Base-by-base conservation (phyloP, 345 rosid species). In the Ceriops decandra region DNA sequence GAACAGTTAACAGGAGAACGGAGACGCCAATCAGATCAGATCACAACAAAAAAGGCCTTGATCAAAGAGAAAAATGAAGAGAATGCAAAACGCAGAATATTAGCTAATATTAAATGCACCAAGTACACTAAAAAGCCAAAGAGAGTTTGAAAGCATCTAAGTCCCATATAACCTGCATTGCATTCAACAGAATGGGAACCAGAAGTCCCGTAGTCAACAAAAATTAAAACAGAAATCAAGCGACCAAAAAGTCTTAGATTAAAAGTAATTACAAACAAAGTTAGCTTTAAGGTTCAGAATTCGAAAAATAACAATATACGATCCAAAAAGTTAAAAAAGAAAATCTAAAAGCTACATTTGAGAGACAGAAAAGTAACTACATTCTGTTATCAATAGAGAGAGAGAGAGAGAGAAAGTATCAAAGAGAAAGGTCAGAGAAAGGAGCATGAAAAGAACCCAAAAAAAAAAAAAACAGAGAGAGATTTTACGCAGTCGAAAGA, bases 11-110 rank as follows among this genome's bases (percentile, higher is more conserved):
- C 64, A 31, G 17, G 24, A 64, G n/a, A 66, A 42, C 17, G 69
- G 68, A 67, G 32, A 60, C 38, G 57, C 57, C 68, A 73, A 67
- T 54, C 54, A 49, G 70, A 21, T 57, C 62, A 66, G 70, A 21
- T 57, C 62, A 66, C 47, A 57, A 30, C 57, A 47, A 67, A 33
- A 33, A 42, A 69, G 53, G 33, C 35, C 22, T 70, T 63, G 73
- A 67, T 66, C 62, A 26, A 52, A 52, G 74, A 57, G 76, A 67
- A 47, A 64, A 31, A 31, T 35, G 20, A 58, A 62, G 30, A 56
- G n/a, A 7, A 57, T 0, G 38, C 46, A 24, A 32, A 22, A 51
- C 33, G 16, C 35, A 27, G 6, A 22, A 19, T 2, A 54, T 54
- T 11, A 54, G 28, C 28, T 54, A 28, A 54, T 9, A 54, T 9